phyloP scores from a whole-genome alignment of 2,329 filamentous ascomycete genomes.

The Plenodomus biglobosus region DNA sequence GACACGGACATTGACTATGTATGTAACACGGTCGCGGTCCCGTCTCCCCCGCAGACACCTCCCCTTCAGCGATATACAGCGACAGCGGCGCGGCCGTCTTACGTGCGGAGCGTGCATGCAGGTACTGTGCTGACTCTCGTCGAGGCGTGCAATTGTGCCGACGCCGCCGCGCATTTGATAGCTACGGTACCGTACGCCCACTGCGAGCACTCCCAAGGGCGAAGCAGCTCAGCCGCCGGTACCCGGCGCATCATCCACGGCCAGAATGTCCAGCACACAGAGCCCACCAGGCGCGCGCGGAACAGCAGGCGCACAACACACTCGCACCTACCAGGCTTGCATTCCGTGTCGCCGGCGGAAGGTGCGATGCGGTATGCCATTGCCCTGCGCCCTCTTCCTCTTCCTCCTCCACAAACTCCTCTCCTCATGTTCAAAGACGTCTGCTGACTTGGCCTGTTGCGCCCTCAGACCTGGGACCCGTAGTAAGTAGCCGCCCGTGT shows the following conservation, averaged over 20 bases:
- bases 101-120: constrained; percentile 16
- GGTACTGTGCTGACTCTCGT: constrained; percentile 7
- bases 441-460: neutral
- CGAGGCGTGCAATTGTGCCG: constrained; percentile 1
- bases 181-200: constrained; percentile 7
- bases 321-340: constrained; percentile 50
- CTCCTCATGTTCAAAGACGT: neutral
- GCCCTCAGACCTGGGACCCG: constrained; percentile 5
- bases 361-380: constrained; percentile 55
- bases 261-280: constrained; percentile 26
- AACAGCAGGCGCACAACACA: constrained; percentile 30
- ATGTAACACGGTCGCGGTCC: too few relatives aligned
- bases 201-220: constrained; percentile 3
- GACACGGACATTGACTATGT: too few relatives aligned
- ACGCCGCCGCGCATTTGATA: constrained; percentile 4
- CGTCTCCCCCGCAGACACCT: constrained; percentile 5
- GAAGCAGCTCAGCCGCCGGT: constrained; percentile 17
- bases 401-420: too few relatives aligned
- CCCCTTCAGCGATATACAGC: constrained; percentile 17
- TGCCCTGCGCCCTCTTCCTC: constrained; percentile 24
- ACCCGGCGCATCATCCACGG: constrained; percentile 15
- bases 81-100: constrained; percentile 4
- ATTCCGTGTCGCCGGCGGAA: constrained; percentile 60
- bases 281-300: constrained; percentile 23
- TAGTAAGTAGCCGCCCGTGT: neutral